phyloP scores from a whole-genome alignment of 2,329 filamentous ascomycete species.

The Diaporthe aspalathi region DNA sequence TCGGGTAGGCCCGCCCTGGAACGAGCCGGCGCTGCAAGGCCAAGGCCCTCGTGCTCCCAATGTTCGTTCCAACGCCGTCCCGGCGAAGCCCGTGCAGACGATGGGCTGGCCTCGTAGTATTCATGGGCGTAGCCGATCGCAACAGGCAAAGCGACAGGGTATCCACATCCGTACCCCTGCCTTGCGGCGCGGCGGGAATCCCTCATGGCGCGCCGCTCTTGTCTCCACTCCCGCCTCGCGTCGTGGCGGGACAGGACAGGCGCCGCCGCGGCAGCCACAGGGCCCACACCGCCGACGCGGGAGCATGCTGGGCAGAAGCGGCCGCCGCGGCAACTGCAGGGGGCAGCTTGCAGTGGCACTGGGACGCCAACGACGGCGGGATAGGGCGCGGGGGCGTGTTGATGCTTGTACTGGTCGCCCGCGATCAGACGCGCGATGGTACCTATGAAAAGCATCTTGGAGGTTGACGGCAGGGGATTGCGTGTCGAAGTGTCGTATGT shows the following conservation, averaged over 20 bases:
- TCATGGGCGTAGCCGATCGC: not conserved
- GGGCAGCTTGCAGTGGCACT: not conserved
- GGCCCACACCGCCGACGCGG: not conserved
- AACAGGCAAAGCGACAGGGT: constrained; percentile 13
- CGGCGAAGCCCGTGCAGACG: not conserved
- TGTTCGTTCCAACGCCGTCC: not conserved
- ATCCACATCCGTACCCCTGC: not conserved
- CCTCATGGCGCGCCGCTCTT: constrained; percentile 35
- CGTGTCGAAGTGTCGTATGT: not conserved
- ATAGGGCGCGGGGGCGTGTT: not conserved
- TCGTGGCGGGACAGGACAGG: constrained; percentile 25
- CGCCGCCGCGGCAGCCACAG: not conserved
- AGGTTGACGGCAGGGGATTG: not conserved
- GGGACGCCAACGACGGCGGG: not conserved
- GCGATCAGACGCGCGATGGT: constrained; percentile 27
- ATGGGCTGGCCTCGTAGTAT: constrained; percentile 2
- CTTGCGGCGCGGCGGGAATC: constrained; percentile 34
- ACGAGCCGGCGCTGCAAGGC: not conserved
- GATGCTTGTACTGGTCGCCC: constrained; percentile 13
- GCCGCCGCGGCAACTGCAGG: constrained; percentile 19
- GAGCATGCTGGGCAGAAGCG: constrained; percentile 4
- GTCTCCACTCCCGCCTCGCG: constrained; percentile 35
- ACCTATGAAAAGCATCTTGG: constrained; percentile 34
- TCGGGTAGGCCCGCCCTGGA: not conserved
- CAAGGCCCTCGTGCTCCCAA: constrained; percentile 8